phyloP scores from a whole-genome alignment of 371 early-diverging fungal genomes.

The Mortierella sp. region DNA sequence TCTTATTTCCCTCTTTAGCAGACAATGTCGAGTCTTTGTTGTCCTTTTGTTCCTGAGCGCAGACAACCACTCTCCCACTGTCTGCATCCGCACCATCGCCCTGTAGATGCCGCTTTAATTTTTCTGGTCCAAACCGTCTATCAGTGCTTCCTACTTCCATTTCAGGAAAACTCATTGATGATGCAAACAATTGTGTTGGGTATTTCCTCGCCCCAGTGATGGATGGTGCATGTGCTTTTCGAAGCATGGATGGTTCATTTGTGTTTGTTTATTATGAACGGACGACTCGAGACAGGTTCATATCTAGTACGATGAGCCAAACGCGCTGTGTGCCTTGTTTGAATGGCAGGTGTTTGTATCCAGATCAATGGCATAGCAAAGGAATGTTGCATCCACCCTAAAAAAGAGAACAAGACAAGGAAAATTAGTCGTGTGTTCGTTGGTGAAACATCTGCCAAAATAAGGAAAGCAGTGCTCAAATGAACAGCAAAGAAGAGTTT shows the following conservation, averaged over 20 bases:
- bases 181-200: neutral
- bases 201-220: neutral
- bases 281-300: neutral
- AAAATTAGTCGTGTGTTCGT: neutral
- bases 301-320: slow-evolving; percentile 35
- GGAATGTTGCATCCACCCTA: slow-evolving; percentile 84
- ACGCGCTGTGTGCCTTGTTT: slow-evolving; percentile 65
- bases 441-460: neutral
- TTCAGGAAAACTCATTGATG: neutral
- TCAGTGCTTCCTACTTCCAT: neutral
- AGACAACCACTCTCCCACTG: neutral
- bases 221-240: neutral
- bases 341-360: slow-evolving; percentile 78
- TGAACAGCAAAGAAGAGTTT: neutral
- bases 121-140: neutral
- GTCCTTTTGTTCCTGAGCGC: neutral
- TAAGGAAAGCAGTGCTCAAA: neutral
- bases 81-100: neutral
- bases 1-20: neutral
- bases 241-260: neutral
- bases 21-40: neutral
- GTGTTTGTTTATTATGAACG: neutral
- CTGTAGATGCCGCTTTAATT: too few relatives aligned
- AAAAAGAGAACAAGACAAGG: neutral
- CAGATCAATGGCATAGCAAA: slow-evolving; percentile 86